Percentiles rank a stretch among this genome's conserved stretches.
These are phyloP conservation scores for Thraustochytrium striatum DNA, from an alignment of 352 stramenopile species.

Conservation along the genomic window DNA sequence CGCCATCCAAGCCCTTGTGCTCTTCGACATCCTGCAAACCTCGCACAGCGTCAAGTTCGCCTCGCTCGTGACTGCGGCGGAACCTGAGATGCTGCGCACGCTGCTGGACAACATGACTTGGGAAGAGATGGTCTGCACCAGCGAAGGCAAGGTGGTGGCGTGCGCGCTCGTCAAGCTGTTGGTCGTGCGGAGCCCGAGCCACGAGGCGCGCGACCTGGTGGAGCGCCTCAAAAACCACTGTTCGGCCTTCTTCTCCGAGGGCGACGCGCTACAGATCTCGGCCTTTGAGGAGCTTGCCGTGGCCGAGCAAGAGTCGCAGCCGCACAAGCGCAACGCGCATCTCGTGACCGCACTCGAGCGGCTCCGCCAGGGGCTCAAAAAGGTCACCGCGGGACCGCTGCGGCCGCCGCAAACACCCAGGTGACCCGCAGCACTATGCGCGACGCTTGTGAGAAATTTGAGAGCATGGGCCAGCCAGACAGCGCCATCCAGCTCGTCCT, in stretches of 20 bases:
- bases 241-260: slow-evolving; percentile 27
- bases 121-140: slow-evolving; percentile 5
- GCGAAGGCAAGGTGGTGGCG: slow-evolving; percentile 9
- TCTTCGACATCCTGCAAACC: slow-evolving; percentile 33
- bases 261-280: slow-evolving; percentile 34
- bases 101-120: slow-evolving; percentile 36
- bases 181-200: not conserved
- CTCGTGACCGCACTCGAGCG: not conserved
- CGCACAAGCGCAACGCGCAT: slow-evolving; percentile 31
- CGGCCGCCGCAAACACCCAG: slow-evolving; percentile 5
- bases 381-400: not conserved
- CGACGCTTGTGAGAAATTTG: slow-evolving; percentile 28
- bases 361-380: slow-evolving; percentile 15
- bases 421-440: not conserved
- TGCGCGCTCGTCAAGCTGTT: slow-evolving; percentile 28
- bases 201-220: slow-evolving; percentile 11
- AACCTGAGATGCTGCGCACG: slow-evolving; percentile 5
- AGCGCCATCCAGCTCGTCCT: slow-evolving; percentile 5
- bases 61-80: not conserved
- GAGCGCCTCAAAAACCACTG: not conserved
- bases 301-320: not conserved
- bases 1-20: slow-evolving; percentile 15
- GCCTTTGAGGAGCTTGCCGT: slow-evolving; percentile 39
- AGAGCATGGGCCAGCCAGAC: slow-evolving; percentile 3
- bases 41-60: slow-evolving; percentile 17